Conservation (phyloP, 768 basidiomycete species). For the Phlebiopsis gigantea region DNA sequence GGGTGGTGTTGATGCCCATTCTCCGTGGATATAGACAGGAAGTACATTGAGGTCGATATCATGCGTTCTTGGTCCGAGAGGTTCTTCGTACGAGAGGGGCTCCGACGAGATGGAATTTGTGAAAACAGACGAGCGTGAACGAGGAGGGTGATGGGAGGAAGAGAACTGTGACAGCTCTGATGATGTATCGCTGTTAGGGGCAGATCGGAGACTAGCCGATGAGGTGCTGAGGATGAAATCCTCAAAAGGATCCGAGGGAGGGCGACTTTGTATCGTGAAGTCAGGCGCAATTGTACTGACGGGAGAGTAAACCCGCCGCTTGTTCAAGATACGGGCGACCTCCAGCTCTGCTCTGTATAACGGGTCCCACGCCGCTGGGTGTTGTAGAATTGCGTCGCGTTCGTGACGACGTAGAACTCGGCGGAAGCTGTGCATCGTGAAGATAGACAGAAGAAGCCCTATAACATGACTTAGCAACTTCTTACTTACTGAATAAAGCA, state of each 20-base stretch:
- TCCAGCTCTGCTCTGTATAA: slow-evolving; percentile 27
- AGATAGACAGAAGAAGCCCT: slow-evolving; percentile 54
- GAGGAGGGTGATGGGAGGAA: neutral
- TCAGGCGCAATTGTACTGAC: slow-evolving; percentile 5
- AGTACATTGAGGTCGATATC: neutral
- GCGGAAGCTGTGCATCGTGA: slow-evolving; percentile 55
- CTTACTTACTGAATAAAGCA: neutral
- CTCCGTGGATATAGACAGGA: neutral
- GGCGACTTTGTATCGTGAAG: neutral
- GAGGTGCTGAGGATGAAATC: neutral
- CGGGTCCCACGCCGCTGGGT: slow-evolving; percentile 38
- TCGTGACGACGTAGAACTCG: slow-evolving; percentile 60
- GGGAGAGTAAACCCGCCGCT: slow-evolving; percentile 16
- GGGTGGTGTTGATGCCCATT: neutral
- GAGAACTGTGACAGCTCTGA: neutral
- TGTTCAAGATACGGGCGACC: slow-evolving; percentile 12
- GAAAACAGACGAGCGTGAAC: neutral
- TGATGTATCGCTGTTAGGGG: neutral
- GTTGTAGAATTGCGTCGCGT: slow-evolving; percentile 46
- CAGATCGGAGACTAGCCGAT: neutral
- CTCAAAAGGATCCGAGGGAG: neutral
- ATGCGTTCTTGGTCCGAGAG: neutral
- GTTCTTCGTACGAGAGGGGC: neutral
- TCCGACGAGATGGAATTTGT: neutral
- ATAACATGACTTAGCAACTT: slow-evolving; percentile 9